Conservation (phyloP, 306 rosid species). For the Trifolium repens region DNA sequence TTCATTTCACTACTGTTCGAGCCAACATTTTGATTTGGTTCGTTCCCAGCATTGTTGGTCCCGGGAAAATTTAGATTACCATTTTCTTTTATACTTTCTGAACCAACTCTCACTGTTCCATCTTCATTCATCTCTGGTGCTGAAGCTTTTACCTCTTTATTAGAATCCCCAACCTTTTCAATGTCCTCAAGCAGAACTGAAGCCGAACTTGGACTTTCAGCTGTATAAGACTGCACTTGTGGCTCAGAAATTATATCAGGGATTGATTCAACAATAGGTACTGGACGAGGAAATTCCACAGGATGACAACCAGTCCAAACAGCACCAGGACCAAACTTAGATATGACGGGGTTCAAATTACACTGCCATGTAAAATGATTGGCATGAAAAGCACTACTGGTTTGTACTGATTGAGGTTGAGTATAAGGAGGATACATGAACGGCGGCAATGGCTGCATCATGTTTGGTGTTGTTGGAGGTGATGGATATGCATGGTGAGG, state of each 20-base stretch:
- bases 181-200: slow-evolving; percentile 57
- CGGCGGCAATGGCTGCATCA: slow-evolving; percentile 92
- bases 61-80: slow-evolving; percentile 50
- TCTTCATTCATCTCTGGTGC: slow-evolving; percentile 51
- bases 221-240: slow-evolving; percentile 51
- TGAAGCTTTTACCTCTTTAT: slow-evolving; percentile 49
- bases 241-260: slow-evolving; percentile 59
- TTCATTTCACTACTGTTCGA: slow-evolving; percentile 52
- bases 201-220: slow-evolving; percentile 51
- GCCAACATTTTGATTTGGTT: slow-evolving; percentile 42
- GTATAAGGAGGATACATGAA: slow-evolving; percentile 78
- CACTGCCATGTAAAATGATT: slow-evolving; percentile 85
- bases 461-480: slow-evolving; percentile 90
- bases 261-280: slow-evolving; percentile 68
- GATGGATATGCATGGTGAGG: slow-evolving; percentile 91
- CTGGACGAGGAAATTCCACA: slow-evolving; percentile 70
- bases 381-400: slow-evolving; percentile 77
- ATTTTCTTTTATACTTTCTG: slow-evolving; percentile 61
- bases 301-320: slow-evolving; percentile 90
- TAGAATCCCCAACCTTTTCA: slow-evolving; percentile 58
- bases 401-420: slow-evolving; percentile 81
- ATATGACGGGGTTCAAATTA: slow-evolving; percentile 60
- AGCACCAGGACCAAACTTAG: slow-evolving; percentile 70
- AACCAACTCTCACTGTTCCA: slow-evolving; percentile 51
- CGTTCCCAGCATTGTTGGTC: slow-evolving; percentile 51